Evolutionary conservation across 2,329 filamentous ascomycete genomes (phyloP).

Genomic region (Aspergillus proliferans): DNA sequence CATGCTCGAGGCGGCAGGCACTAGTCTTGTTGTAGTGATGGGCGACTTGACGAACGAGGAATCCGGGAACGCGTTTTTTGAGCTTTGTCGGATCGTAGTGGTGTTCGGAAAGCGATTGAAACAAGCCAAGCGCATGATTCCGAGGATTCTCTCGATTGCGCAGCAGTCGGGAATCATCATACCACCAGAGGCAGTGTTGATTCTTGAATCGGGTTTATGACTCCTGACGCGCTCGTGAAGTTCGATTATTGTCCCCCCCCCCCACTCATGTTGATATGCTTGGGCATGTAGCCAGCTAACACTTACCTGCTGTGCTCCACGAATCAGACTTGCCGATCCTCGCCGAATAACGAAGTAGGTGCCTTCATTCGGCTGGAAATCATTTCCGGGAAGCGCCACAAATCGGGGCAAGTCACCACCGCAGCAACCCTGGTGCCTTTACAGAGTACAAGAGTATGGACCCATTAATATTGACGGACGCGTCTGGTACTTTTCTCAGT

Average conservation of each 20-base stretch:
- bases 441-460: too few species aligned
- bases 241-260: background rate
- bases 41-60: constrained; percentile 17
- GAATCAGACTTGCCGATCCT: too few species aligned
- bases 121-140: constrained; percentile 15
- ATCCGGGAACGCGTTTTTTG: constrained; percentile 17
- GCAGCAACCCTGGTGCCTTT: too few species aligned
- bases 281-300: background rate
- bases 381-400: too few species aligned
- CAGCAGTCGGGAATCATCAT: constrained; percentile 10
- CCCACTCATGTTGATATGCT: background rate
- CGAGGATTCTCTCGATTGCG: constrained; percentile 14
- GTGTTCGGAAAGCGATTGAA: constrained; percentile 21
- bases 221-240: background rate
- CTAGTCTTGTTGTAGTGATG: constrained; percentile 17
- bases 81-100: constrained; percentile 21
- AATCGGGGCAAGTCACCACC: too few species aligned
- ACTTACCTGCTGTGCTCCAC: background rate
- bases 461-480: too few species aligned
- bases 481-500: too few species aligned
- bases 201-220: constrained; percentile 10
- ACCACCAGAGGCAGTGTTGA: constrained; percentile 16
- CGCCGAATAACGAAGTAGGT: too few species aligned
- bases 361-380: too few species aligned
- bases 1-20: constrained; percentile 19